Percentiles rank a stretch among this genome's conserved stretches.
phyloP scores from a whole-genome alignment of 2,329 filamentous ascomycete species.

The Apiospora malaysiana region DNA sequence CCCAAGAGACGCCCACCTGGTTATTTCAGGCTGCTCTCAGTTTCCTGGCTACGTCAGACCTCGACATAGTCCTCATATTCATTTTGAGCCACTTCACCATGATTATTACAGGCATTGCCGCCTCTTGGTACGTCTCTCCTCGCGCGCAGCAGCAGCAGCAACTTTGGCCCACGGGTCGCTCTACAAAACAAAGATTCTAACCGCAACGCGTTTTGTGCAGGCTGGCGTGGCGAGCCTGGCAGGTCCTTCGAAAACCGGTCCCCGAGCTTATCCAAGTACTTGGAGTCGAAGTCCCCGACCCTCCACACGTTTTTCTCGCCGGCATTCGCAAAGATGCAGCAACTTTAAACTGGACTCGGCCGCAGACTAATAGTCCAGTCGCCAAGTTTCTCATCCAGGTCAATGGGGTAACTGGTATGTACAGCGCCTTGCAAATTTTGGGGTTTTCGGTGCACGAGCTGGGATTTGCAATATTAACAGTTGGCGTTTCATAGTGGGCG shows the following conservation, averaged over 20 bases:
- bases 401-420: conserved; percentile 86
- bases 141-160: neutral
- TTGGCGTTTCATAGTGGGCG: conserved; percentile 67
- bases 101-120: conserved; percentile 58
- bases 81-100: conserved; percentile 58
- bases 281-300: conserved; percentile 89
- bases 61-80: conserved; percentile 54
- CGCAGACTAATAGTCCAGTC: conserved; percentile 68
- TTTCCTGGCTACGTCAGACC: conserved; percentile 47
- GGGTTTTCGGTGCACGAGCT: neutral
- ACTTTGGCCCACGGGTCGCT: neutral
- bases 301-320: conserved; percentile 87
- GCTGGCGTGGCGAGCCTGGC: conserved; percentile 84
- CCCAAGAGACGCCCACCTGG: conserved; percentile 43
- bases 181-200: conserved; percentile 5
- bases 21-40: conserved; percentile 42
- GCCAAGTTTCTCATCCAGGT: conserved; percentile 91
- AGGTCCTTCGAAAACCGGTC: conserved; percentile 88
- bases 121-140: conserved; percentile 56
- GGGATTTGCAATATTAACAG: conserved; percentile 27
- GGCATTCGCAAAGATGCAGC: conserved; percentile 88
- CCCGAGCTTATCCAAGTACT: conserved; percentile 89
- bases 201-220: conserved; percentile 47
- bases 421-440: neutral
- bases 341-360: conserved; percentile 87